Percentiles rank a stretch among this genome's conserved stretches.
Conservation (phyloP, 345 rosid genomes). For the Moricandia moricandioides region DNA sequence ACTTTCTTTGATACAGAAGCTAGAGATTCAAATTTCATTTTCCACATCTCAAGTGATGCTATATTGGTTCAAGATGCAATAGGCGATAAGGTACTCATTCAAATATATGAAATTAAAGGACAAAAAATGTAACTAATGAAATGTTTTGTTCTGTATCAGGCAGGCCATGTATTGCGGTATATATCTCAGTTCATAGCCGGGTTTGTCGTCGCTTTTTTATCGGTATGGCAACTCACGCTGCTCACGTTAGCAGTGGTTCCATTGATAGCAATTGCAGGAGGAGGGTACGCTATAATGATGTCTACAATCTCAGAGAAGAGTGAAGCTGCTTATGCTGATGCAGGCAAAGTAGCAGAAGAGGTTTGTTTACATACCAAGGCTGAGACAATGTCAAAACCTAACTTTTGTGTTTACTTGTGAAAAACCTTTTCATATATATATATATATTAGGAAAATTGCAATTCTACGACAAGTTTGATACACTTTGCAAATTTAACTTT, state of each 20-base stretch:
- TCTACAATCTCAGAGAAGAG: conserved; percentile 72
- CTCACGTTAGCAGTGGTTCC: conserved; percentile 90
- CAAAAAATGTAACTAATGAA: background rate
- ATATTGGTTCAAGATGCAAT: conserved; percentile 85
- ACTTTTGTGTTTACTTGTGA: background rate
- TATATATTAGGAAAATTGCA: background rate
- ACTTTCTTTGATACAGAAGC: conserved; percentile 72
- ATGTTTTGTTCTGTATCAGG: conserved; percentile 43
- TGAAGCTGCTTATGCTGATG: conserved; percentile 81
- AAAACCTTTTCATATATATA: background rate
- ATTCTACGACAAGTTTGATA: too few species aligned
- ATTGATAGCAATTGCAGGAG: conserved; percentile 71
- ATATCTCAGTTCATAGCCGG: conserved; percentile 65
- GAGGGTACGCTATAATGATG: conserved; percentile 65
- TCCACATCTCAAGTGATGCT: conserved; percentile 79
- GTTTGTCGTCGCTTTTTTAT: conserved; percentile 60
- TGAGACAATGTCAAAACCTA: background rate
- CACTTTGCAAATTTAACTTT: background rate
- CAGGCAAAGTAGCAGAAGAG: conserved; percentile 82
- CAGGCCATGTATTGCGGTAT: conserved; percentile 72
- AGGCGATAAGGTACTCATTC: conserved; percentile 68
- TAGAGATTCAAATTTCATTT: conserved; percentile 60
- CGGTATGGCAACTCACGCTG: conserved; percentile 79
- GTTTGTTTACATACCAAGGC: conserved; percentile 30
- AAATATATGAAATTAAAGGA: too few species aligned